Conservation (phyloP, 352 stramenopile species). For the Pythium monospermum region DNA sequence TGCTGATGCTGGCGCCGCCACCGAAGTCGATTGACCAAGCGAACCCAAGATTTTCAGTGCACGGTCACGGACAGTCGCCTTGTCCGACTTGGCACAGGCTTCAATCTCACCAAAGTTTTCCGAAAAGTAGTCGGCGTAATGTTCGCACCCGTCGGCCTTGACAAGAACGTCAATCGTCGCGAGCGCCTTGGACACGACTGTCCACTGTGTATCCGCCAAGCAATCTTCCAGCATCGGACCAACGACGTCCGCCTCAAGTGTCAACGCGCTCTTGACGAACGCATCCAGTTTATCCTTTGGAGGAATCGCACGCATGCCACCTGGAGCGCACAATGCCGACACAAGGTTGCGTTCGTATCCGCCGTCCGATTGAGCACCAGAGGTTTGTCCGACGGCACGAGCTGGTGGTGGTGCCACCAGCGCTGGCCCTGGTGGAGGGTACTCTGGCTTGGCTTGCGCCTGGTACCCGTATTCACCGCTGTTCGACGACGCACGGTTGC, state of each 20-base stretch:
- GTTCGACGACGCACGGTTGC: conserved; percentile 19
- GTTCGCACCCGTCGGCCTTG: conserved; percentile 73
- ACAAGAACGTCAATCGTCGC: conserved; percentile 90
- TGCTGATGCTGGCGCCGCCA: conserved; percentile 22
- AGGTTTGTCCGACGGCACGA: conserved; percentile 45
- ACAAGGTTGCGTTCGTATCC: conserved; percentile 93
- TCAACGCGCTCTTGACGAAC: conserved; percentile 88
- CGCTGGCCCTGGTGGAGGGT: conserved; percentile 3
- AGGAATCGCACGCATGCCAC: conserved; percentile 92
- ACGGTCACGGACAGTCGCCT: conserved; percentile 69
- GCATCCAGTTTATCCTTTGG: conserved; percentile 92
- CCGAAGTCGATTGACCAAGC: conserved; percentile 41
- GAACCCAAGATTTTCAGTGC: conserved; percentile 68
- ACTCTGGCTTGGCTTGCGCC: conserved; percentile 13
- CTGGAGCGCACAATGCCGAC: conserved; percentile 88
- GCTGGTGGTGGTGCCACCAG: neutral
- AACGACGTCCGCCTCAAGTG: conserved; percentile 91
- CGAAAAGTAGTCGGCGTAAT: conserved; percentile 81
- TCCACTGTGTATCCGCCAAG: conserved; percentile 87
- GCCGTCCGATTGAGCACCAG: conserved; percentile 77
- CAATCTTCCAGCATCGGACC: conserved; percentile 92
- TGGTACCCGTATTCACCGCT: conserved; percentile 55
- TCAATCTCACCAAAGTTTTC: conserved; percentile 80
- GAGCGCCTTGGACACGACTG: conserved; percentile 91
- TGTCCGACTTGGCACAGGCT: conserved; percentile 64